Evolutionary conservation across 805 yeast species (phyloP), one percentile per base, ranked within the genome.

Genomic region (Candida rishiriensis): DNA sequence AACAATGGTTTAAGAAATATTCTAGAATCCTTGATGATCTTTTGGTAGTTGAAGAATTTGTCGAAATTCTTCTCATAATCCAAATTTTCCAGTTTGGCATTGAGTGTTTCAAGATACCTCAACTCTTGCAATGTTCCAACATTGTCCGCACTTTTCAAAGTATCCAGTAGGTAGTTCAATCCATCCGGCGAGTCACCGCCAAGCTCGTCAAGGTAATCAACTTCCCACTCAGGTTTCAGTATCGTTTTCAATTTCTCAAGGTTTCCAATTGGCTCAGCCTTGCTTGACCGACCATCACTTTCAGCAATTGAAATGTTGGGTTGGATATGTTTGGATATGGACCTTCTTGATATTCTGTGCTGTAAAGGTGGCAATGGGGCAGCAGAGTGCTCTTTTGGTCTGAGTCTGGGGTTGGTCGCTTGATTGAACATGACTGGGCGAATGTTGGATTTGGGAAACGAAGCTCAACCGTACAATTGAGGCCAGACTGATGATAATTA

Each of bases 1-100:
- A 75, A 76, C 29, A 86, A 64, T 3, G 87, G 85, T 32, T 57
- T 61, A 33, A 80, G 50, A 41, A 65, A 67, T 1, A 57, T 47
- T 33, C 69, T 52, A n/a, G 71, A 65, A 12, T 49, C 42, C 31
- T 57, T 49, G 5, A 72, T 51, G 10, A 60, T 54, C 5, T 51
- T 38, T 42, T 62, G 56, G 46, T 63, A 62, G 6, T 47, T 40
- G 10, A 41, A 16, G 40, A 55, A 53, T 9, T 52, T 47, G 9
- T 55, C 52, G 39, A 66, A 61, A 7, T 56, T 53, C 15, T 44
- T 48, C 4, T 47, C 14, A 40, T 49, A 47, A 29, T 47, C 41
- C 29, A 53, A 29, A 12, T 34, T 36, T 10, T 41, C 32, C 9
- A 49, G 39, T 31, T 44, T 38, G 7, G 51, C 38, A 39, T 54